Evolutionary conservation across 2,329 filamentous ascomycete species (phyloP).

Genomic region (Clarireedia sp.): DNA sequence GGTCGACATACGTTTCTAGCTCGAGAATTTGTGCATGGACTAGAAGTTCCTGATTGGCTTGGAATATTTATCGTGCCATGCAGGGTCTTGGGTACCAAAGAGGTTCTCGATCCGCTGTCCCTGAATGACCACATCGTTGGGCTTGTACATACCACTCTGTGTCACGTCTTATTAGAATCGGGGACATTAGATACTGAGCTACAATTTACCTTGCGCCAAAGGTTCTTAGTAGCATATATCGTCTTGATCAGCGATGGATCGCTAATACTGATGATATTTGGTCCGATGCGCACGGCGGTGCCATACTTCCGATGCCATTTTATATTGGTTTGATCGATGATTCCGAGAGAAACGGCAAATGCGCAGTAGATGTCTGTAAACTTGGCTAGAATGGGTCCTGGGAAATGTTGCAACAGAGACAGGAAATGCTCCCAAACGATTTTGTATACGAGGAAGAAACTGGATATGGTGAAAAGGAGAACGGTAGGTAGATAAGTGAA

Average conservation of each 20-base stretch:
- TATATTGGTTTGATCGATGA: not conserved
- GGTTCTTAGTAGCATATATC: conserved; percentile 37
- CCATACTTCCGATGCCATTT: conserved; percentile 1
- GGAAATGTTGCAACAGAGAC: not conserved
- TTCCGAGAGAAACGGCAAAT: not conserved
- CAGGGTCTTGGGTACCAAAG: not conserved
- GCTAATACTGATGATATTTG: conserved; percentile 31
- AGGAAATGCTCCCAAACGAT: not conserved
- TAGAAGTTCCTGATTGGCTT: not conserved
- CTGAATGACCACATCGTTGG: not conserved
- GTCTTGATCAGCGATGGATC: conserved; percentile 29
- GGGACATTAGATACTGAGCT: not conserved
- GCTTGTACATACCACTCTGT: conserved; percentile 1
- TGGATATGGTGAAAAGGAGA: not conserved
- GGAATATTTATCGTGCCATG: not conserved
- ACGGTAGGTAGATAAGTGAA: not conserved
- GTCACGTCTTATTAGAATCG: not conserved
- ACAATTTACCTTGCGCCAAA: conserved; percentile 7
- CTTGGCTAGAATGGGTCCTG: not conserved
- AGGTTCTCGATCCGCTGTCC: not conserved
- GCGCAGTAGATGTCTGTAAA: not conserved
- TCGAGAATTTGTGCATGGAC: not conserved
- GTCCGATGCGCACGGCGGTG: not conserved
- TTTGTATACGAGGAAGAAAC: not conserved
- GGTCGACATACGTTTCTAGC: not conserved